Base-by-base conservation (phyloP, 2,329 filamentous ascomycete species). In the Penicillium sp. region DNA sequence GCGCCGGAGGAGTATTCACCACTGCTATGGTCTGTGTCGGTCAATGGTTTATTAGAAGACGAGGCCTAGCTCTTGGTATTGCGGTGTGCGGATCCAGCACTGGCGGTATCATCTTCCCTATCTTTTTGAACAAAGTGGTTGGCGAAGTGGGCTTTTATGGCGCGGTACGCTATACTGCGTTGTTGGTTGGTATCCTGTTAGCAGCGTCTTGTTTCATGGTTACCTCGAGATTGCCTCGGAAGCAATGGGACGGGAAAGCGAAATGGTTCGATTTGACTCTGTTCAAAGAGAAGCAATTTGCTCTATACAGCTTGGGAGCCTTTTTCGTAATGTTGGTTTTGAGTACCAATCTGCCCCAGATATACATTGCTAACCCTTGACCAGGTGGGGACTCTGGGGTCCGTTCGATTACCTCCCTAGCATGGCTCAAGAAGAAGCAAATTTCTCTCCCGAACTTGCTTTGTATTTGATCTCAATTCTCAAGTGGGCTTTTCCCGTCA, bases 391-490 rank as follows among this genome's bases (percentile, higher is more conserved):
- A 3, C 42, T 52, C 9, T 52, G 50, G 50, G 50, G 28, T n/a
- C 50, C 50, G 3, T 52, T 48, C 32, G 45, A 52, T 23, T 52
- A 44, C 15, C 37, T 52, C 28, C 39, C 50, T 4, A 45, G 9
- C 6, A 52, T 52, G 50, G 50, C 50, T 6, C 27, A 45, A 15
- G 38, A 15, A 2, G 31, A 15, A 2, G 31, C 35, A 8, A 56
- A 55, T 4, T 59, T 64, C 15, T 57, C 60, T 1, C 47, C 55
- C 2, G 49, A 46, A 4, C 49, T 65, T 5, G 48, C 61, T 18
- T 27, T 63, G 1, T 62, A 62, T 39, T 29, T 63, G 25, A 59
- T 62, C 37, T 63, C 64, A 1, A 61, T 66, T 18, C 52, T 65
- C 42, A 64, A 63, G 62, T 64, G 52, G 29, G 42, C 13, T n/a